Conservation (phyloP, 441 rosid genomes). For the Pelargonium australe region DNA sequence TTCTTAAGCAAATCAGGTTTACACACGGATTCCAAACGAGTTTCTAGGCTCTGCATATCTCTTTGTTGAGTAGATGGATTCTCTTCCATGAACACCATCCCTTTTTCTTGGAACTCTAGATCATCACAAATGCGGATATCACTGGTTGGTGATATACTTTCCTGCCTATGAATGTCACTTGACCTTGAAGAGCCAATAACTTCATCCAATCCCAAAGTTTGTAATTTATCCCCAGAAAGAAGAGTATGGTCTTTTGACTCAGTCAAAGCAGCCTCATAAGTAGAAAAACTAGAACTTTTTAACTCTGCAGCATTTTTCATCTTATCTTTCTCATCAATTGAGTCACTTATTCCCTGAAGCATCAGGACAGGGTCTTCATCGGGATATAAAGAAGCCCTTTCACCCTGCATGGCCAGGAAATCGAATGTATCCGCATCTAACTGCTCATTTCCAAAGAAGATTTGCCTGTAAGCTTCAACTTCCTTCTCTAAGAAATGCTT, state of each 20-base stretch:
- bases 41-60: conserved; percentile 16
- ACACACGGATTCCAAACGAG: conserved; percentile 15
- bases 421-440: conserved; percentile 30
- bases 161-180: conserved; percentile 15
- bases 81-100: conserved; percentile 18
- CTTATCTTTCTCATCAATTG: conserved; percentile 26
- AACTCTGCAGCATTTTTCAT: conserved; percentile 17
- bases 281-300: neutral
- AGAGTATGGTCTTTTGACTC: conserved; percentile 24
- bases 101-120: conserved; percentile 21
- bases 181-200: conserved; percentile 20
- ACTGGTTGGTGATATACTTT: conserved; percentile 9
- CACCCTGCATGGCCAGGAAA: conserved; percentile 21
- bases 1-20: conserved; percentile 22
- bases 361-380: conserved; percentile 27
- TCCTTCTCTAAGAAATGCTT: conserved; percentile 72
- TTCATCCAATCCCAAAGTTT: conserved; percentile 25
- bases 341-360: conserved; percentile 23
- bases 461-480: conserved; percentile 53
- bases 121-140: conserved; percentile 12
- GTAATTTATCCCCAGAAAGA: conserved; percentile 39
- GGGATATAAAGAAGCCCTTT: conserved; percentile 20
- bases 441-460: conserved; percentile 39
- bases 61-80: conserved; percentile 18
- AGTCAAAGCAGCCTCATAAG: conserved; percentile 22